These are phyloP conservation scores for Aspergillus sclerotialis DNA, from an alignment of 2,329 filamentous ascomycete genomes.

Conservation along the genomic window DNA sequence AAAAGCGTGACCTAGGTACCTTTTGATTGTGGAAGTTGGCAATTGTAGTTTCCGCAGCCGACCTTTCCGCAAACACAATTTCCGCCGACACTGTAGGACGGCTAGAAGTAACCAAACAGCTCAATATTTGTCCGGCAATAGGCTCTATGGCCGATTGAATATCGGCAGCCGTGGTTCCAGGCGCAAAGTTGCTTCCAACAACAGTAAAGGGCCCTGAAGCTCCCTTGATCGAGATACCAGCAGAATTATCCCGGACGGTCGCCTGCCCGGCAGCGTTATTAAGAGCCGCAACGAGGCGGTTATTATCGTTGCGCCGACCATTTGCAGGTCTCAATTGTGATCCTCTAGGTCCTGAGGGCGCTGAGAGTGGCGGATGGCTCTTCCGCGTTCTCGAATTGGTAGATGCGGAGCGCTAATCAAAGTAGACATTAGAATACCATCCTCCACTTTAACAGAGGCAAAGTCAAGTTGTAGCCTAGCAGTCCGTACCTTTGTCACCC, in stretches of 20 bases:
- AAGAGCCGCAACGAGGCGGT: slow-evolving; percentile 25
- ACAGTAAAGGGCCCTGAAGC: slow-evolving; percentile 49
- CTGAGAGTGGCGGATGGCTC: slow-evolving; percentile 30
- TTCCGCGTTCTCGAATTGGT: slow-evolving; percentile 31
- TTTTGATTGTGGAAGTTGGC: slow-evolving; percentile 57
- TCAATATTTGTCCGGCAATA: slow-evolving; percentile 45
- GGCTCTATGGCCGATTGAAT: slow-evolving; percentile 55
- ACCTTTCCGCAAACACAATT: slow-evolving; percentile 50
- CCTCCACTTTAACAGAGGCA: not conserved
- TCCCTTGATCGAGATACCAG: slow-evolving; percentile 50
- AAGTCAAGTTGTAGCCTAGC: not conserved
- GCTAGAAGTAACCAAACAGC: slow-evolving; percentile 47
- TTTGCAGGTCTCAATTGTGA: slow-evolving; percentile 19
- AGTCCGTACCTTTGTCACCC: slow-evolving; percentile 49
- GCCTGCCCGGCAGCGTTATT: slow-evolving; percentile 22
- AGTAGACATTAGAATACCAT: not conserved
- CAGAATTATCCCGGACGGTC: slow-evolving; percentile 23
- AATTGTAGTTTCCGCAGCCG: slow-evolving; percentile 53
- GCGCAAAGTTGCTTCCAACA: slow-evolving; percentile 57
- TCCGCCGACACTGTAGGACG: slow-evolving; percentile 55
- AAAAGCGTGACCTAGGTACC: slow-evolving; percentile 27
- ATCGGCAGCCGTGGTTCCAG: slow-evolving; percentile 59
- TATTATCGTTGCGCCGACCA: slow-evolving; percentile 27
- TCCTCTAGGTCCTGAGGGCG: slow-evolving; percentile 10
- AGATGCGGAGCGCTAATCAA: slow-evolving; percentile 32